A percentile compares a stretch with the other conserved stretches of the same genome.
Conservation (phyloP, 2,329 filamentous ascomycete genomes). For the Rhinocladiella similis region DNA sequence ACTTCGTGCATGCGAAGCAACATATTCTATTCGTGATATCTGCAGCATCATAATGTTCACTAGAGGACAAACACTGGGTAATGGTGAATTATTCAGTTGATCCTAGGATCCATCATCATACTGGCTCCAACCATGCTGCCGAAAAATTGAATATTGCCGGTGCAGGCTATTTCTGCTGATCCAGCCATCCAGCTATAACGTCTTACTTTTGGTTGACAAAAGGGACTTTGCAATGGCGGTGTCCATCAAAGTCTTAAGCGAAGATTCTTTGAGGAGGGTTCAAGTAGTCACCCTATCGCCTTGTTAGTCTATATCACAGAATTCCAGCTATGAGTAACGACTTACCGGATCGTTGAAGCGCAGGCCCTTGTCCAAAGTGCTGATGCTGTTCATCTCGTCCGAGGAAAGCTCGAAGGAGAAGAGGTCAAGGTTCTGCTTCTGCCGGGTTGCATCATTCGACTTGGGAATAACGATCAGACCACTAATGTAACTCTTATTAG, state of each 20-base stretch:
- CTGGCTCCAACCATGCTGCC: too few species aligned
- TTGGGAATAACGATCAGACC: constrained; percentile 81
- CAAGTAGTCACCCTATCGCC: constrained; percentile 4
- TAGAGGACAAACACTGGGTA: too few species aligned
- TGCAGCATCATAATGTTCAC: too few species aligned
- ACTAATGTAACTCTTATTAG: not conserved
- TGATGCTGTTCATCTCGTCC: constrained; percentile 9
- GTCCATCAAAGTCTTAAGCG: not conserved
- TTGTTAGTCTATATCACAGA: not conserved
- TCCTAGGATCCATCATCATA: too few species aligned
- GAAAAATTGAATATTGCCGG: too few species aligned
- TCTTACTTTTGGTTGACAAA: too few species aligned
- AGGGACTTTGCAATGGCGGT: not conserved
- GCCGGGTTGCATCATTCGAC: constrained; percentile 57
- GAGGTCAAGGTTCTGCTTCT: constrained; percentile 19
- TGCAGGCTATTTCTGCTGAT: too few species aligned
- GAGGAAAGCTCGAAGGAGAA: constrained; percentile 9
- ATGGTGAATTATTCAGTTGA: too few species aligned
- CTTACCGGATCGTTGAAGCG: constrained; percentile 18
- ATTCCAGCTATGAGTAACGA: not conserved
- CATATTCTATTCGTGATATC: too few species aligned
- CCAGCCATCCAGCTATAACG: too few species aligned
- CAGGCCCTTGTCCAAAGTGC: constrained; percentile 8
- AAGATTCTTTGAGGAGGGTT: constrained; percentile 14
- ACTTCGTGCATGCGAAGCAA: too few species aligned